A percentile compares a stretch with the other conserved stretches of the same genome.
Evolutionary conservation across 352 stramenopile species (phyloP).

Genomic region (Phytophthora nicotianae): DNA sequence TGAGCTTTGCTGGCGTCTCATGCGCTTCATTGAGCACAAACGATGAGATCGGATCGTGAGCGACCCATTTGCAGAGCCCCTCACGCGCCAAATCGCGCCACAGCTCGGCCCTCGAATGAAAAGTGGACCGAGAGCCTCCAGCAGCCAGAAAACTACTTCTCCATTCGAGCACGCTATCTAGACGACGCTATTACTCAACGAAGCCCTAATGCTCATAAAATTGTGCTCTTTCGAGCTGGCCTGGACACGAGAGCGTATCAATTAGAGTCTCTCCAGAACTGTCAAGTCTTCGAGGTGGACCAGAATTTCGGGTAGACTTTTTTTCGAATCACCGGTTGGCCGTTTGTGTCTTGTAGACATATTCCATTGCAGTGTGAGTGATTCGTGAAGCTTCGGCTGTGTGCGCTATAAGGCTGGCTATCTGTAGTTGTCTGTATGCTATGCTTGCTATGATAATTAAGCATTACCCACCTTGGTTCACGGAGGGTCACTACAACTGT

Average conservation of each 20-base stretch:
- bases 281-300: conserved; percentile 52
- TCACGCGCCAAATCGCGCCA: conserved; percentile 11
- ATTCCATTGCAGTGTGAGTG: too few relatives aligned
- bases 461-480: too few relatives aligned
- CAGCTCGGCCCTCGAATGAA: conserved; percentile 9
- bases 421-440: too few relatives aligned
- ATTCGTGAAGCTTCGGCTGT: too few relatives aligned
- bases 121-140: conserved; percentile 4
- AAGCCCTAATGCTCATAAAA: conserved; percentile 27
- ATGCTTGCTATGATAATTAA: too few relatives aligned
- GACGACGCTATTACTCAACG: conserved; percentile 6
- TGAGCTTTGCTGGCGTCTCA: conserved; percentile 4
- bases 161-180: conserved; percentile 6
- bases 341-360: too few relatives aligned
- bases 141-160: conserved; percentile 14
- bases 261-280: conserved; percentile 32
- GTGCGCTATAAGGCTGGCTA: too few relatives aligned
- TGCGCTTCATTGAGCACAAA: conserved; percentile 6
- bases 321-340: too few relatives aligned
- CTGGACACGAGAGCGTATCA: conserved; percentile 55
- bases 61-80: conserved; percentile 4
- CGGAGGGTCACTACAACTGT: too few relatives aligned
- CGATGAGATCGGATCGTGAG: conserved; percentile 1
- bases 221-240: conserved; percentile 53
- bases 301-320: conserved; percentile 14